Evolutionary conservation across 208 protist species (phyloP), one percentile per base, ranked within the genome.

Genomic region (Zelonia costaricensis): DNA sequence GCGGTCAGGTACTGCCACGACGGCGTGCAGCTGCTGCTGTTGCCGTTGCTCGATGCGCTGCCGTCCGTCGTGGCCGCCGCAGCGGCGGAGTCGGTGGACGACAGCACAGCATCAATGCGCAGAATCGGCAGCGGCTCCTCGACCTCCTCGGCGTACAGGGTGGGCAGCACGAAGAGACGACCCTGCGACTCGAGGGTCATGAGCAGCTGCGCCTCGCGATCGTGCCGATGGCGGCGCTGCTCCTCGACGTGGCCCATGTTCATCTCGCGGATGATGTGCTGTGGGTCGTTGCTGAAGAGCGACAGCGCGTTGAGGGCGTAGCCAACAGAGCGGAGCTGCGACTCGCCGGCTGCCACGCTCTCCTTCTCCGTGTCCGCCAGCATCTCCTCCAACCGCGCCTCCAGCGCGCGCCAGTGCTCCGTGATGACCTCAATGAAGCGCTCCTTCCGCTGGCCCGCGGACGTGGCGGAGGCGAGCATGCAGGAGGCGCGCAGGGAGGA

Each of bases 141-240:
- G 10, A 57, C 23, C 39, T 65, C 54, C 40, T 69, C 65, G 0
- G 65, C 65, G 48, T 75, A 63, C 23, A 75, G 38, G 5, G 63
- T 62, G 4, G 77, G 77, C 4, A 75, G 57, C 62, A 83, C 20
- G 35, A 83, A 83, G 15, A 78, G 77, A 3, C 48, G 53, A 0
- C 62, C 64, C 43, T 78, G 67, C 4, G 52, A 30, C 23, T 57
- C 51, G 15, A 83, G 60, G 5, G 61, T 74, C 8, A 39, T 62
- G 47, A 83, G 49, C 40, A 83, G 42, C 52, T 57, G 44, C n/a
- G 54, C 58, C 51, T 65, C 61, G 56, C 67, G 71, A 64, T 74
- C 46, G 42, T 56, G 65, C 23, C 77, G 71, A 45, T 72, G 54
- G 9, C 71, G 77, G 7, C 63, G 68, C 39, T 67, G 55, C 63